Base-by-base conservation (phyloP, 1,284 basidiomycete genomes). In the Moniliophthora roreri region DNA sequence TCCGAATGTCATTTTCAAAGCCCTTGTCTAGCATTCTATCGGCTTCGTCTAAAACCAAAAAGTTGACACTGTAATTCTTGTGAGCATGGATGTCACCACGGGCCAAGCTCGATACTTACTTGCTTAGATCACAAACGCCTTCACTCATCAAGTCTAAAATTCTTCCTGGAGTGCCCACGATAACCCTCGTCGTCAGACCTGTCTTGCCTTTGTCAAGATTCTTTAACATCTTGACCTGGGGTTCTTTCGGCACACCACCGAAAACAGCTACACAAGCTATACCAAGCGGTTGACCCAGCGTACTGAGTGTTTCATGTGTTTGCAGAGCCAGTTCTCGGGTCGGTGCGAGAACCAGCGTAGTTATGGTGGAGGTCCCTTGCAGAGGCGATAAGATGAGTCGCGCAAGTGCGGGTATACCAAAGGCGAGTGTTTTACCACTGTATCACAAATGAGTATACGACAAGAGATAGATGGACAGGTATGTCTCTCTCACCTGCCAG, bases 21-120 rank as follows among this genome's bases (percentile, higher is more conserved):
- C 97, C 97, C 65, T 91, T 95, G 70, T 99, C 97, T 46, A 99
- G 78, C 96, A 99, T 98, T 44, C 96, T 82, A 73, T 99, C 96
- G 1, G 96, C 96, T 73, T 99, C 96, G 66, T 99, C 97, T 38
- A 99, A 75, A 0, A 98, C 96, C 15, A 98, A 78, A 75, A 95
- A 98, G 48, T 85, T 80, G 23, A 98, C 93, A 38, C 90, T 88
- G 58, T 49, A 46, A 13, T 42, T 50, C 7, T n/a, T 23, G 11
- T 8, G 11, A 7, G 41, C 18, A 20, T n/a, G 20, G 15, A 39
- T 9, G 36, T 20, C 5, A 4, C 21, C 15, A 36, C 48, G 23
- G 18, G 18, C 34, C 10, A 28, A 35, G n/a, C n/a, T n/a, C n/a
- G 38, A 36, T 26, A 74, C 85, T 61, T 58, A 88, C 85, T 75